Evolutionary conservation across 2,329 filamentous ascomycete genomes (phyloP), one percentile per base, ranked within the genome.

Genomic region (Cordyceps tenuipes): DNA sequence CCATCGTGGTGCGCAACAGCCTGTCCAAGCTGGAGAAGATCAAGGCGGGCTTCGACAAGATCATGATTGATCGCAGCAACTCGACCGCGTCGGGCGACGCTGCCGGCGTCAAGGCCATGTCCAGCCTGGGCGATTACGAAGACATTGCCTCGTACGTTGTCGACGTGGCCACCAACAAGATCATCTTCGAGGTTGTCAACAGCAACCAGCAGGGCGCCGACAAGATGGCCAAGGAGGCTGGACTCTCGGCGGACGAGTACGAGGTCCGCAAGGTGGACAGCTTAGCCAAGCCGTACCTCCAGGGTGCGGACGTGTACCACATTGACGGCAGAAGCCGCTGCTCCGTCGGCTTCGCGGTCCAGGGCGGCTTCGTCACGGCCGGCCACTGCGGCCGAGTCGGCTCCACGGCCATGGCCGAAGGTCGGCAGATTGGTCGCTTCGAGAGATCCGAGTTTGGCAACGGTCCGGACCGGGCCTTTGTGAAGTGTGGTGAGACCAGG

Each of bases 281-380:
- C 23, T 63, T 74, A 2, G 21, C 44, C 44, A 2, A 2, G 6
- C 65, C 73, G 72, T 0, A 68, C 66, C 44, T 71, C 65, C 63
- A 62, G 29, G 73, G 73, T 48, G 73, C 72, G 48, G 71, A 74
- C 54, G 69, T 71, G 63, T 75, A 75, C 70, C 59, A 61, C 64
- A 74, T 75, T 68, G 65, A 70, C 66, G 59, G 58, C 6, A 21
- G 17, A 50, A 63, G 61, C 57, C 69, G 71, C 6, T 75, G 73
- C 73, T 75, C 73, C 60, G 63, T 75, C 60, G 73, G 73, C 41
- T 75, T 75, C 68, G 66, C 71, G 3, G 73, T 75, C 64, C 73
- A 70, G 36, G 70, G 68, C 43, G 73, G 73, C 29, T 75, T 75
- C 66, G 72, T 75, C 34, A 69, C 72, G 36, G 73, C 73, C 29